Evolutionary conservation across 768 basidiomycete species (phyloP).

Genomic region (Dendrothele bispora): DNA sequence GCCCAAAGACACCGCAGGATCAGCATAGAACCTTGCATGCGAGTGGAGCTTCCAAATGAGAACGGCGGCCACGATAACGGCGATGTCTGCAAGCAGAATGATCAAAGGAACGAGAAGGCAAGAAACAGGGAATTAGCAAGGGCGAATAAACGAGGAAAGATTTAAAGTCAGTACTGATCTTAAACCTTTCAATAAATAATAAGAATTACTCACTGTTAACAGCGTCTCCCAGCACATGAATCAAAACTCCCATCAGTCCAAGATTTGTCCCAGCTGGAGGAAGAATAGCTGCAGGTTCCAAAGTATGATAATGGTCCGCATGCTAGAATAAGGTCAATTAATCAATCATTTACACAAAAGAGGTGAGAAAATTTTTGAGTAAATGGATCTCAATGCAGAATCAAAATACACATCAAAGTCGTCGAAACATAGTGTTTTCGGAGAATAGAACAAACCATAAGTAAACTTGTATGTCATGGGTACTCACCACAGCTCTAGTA

Average conservation of each 20-base stretch:
- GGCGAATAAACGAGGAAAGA: too few relatives aligned
- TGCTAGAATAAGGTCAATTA: too few relatives aligned
- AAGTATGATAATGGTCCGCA: constrained; percentile 48
- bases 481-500: too few relatives aligned
- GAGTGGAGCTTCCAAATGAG: constrained; percentile 49
- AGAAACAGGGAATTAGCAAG: too few relatives aligned
- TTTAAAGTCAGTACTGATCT: background rate
- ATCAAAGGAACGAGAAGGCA: too few relatives aligned
- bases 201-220: constrained; percentile 41
- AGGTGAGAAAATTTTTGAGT: too few relatives aligned
- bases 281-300: constrained; percentile 25
- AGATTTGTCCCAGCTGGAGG: constrained; percentile 36
- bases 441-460: too few relatives aligned
- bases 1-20: constrained; percentile 49
- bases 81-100: constrained; percentile 40
- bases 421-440: background rate
- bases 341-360: too few relatives aligned
- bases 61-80: constrained; percentile 51
- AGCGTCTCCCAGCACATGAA: constrained; percentile 55
- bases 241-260: constrained; percentile 47
- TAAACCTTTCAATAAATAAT: background rate
- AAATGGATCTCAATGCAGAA: too few relatives aligned
- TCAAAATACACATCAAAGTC: too few relatives aligned
- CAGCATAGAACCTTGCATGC: constrained; percentile 50
- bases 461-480: too few relatives aligned